Evolutionary conservation across 345 rosid genomes (phyloP).

Genomic region (Nasturtium officinale): DNA sequence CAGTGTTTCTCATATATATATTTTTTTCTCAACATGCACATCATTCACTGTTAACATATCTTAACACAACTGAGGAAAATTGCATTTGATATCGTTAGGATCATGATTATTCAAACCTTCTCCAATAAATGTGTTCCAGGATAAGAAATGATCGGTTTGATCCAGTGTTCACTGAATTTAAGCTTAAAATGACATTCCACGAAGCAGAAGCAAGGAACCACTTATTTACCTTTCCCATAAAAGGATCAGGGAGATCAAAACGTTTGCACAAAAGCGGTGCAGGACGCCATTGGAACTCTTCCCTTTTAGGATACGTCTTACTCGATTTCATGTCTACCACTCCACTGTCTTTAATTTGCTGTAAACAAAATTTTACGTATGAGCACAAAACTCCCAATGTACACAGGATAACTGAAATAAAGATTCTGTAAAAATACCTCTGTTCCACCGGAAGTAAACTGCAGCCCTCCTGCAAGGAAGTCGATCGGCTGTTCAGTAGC

Average conservation of each 20-base stretch:
- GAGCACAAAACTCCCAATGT: conserved; percentile 25
- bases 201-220: conserved; percentile 19
- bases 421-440: conserved; percentile 56
- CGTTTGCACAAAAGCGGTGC: conserved; percentile 88
- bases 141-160: not conserved
- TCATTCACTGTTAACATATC: not conserved
- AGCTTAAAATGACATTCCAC: not conserved
- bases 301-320: conserved; percentile 71
- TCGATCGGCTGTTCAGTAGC: conserved; percentile 52
- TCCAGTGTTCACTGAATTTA: conserved; percentile 8
- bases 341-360: conserved; percentile 57
- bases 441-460: conserved; percentile 74
- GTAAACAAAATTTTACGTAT: conserved; percentile 40
- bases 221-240: conserved; percentile 80
- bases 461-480: conserved; percentile 60
- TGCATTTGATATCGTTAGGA: not conserved
- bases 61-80: not conserved
- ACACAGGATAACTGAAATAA: conserved; percentile 21
- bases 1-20: not conserved
- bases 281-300: conserved; percentile 96
- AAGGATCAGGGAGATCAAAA: conserved; percentile 94
- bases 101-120: conserved; percentile 7
- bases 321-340: conserved; percentile 52
- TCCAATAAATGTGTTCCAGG: not conserved
- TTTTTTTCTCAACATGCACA: conserved; percentile 1